Evolutionary conservation across 2,329 filamentous ascomycete species (phyloP).

Genomic region (Cyphellophora europaea): DNA sequence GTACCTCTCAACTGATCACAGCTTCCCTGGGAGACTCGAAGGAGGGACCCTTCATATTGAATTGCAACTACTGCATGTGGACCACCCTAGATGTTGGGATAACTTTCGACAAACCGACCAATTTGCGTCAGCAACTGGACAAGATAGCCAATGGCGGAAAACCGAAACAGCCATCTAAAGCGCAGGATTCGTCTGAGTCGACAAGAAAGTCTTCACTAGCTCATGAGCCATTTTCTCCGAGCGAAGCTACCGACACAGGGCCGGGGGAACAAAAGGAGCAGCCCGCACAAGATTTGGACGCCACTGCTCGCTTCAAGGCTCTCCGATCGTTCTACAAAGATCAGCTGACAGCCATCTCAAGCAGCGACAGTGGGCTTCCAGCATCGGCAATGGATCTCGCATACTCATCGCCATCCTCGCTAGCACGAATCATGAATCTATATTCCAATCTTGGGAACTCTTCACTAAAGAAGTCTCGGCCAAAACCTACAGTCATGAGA

Average conservation of each 20-base stretch:
- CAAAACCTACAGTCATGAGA: constrained; percentile 65
- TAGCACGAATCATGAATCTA: constrained; percentile 83
- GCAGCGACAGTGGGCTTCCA: constrained; percentile 31
- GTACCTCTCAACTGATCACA: constrained; percentile 67
- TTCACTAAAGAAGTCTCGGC: constrained; percentile 50
- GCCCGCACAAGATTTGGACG: constrained; percentile 32
- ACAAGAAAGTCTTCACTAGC: constrained; percentile 12
- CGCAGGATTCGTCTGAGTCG: constrained; percentile 3
- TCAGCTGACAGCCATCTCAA: constrained; percentile 58
- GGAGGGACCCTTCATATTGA: constrained; percentile 62
- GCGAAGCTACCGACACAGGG: constrained; percentile 22
- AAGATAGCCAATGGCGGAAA: constrained; percentile 48
- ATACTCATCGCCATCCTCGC: constrained; percentile 64
- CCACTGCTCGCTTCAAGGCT: constrained; percentile 63
- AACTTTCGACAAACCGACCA: constrained; percentile 79
- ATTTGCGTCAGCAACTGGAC: constrained; percentile 70
- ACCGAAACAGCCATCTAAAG: constrained; percentile 3
- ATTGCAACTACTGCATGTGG: constrained; percentile 90
- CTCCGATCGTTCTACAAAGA: constrained; percentile 73
- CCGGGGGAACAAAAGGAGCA: constrained; percentile 27
- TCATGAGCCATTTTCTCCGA: constrained; percentile 8
- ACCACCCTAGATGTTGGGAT: constrained; percentile 81
- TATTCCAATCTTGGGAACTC: constrained; percentile 56
- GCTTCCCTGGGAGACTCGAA: constrained; percentile 43
- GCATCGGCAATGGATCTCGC: constrained; percentile 41